phyloP scores from a whole-genome alignment of 2,329 filamentous ascomycete genomes.

The Beauveria caledonica region DNA sequence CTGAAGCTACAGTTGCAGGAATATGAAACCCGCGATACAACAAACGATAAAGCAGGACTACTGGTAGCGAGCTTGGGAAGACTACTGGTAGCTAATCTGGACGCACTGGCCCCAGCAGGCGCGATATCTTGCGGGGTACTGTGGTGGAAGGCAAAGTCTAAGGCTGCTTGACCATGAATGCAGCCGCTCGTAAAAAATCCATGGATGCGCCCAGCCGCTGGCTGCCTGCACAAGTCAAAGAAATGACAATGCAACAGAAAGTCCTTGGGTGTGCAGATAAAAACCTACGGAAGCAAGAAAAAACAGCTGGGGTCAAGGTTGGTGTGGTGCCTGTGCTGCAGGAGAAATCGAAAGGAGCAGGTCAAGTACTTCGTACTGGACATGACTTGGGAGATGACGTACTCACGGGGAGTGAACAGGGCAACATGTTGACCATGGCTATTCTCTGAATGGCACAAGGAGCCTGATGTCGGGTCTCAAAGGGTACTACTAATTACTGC shows the following conservation, averaged over 20 bases:
- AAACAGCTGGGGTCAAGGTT: not conserved
- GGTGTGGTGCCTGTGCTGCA: not conserved
- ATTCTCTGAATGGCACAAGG: too few relatives aligned
- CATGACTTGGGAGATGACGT: not conserved
- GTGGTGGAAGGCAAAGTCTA: not conserved
- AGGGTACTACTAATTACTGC: too few relatives aligned
- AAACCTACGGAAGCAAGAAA: not conserved
- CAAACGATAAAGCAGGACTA: too few relatives aligned
- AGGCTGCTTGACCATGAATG: not conserved
- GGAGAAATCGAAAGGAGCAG: constrained; percentile 3
- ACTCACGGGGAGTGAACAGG: not conserved
- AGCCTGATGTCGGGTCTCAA: not conserved
- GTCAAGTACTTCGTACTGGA: not conserved
- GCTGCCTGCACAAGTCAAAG: not conserved
- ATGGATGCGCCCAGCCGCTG: not conserved
- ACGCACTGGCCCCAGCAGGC: not conserved
- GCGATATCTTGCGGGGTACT: not conserved
- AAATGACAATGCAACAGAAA: not conserved
- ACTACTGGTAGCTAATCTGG: not conserved
- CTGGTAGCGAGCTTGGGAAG: not conserved
- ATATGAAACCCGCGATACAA: too few relatives aligned
- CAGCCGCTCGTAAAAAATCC: not conserved
- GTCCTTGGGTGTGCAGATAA: not conserved
- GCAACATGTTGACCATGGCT: not conserved
- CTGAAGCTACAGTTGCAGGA: too few relatives aligned